Evolutionary conservation across 371 early-diverging fungal species (phyloP).

Genomic region (Chytridium lagenaria): DNA sequence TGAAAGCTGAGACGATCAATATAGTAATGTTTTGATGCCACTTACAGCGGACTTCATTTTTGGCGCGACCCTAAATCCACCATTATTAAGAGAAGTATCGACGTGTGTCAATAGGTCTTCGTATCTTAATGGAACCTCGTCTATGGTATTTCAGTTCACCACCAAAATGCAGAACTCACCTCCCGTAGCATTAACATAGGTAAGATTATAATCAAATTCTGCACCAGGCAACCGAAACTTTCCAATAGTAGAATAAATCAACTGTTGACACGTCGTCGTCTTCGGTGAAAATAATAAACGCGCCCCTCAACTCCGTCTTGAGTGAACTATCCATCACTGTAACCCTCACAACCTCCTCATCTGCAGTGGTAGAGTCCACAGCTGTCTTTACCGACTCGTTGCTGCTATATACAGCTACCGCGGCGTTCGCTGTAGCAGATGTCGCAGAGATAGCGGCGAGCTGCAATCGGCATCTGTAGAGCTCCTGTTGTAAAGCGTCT

Average conservation of each 20-base stretch:
- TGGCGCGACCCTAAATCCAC: neutral
- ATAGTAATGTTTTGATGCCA: too few species aligned
- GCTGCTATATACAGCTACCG: neutral
- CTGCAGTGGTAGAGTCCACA: neutral
- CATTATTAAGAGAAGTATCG: neutral
- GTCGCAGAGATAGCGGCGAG: constrained; percentile 38
- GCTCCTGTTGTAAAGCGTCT: constrained; percentile 54
- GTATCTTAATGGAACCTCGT: constrained; percentile 19
- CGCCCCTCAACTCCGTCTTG: constrained; percentile 48
- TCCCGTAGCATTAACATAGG: constrained; percentile 33
- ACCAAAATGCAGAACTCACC: constrained; percentile 19
- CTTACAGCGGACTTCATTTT: constrained; percentile 1
- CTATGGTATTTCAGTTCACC: neutral
- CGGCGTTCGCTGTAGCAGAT: neutral
- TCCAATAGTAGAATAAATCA: constrained; percentile 41
- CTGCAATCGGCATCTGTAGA: constrained; percentile 51
- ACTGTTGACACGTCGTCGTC: constrained; percentile 31
- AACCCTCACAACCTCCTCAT: constrained; percentile 48
- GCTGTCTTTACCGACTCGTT: constrained; percentile 7
- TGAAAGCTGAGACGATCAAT: too few species aligned
- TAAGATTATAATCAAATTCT: constrained; percentile 43
- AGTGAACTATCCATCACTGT: constrained; percentile 35
- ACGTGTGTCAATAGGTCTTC: constrained; percentile 25
- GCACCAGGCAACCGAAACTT: constrained; percentile 44
- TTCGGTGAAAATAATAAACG: constrained; percentile 43